Conservation (phyloP, 306 rosid species). For the Myrica gale region DNA sequence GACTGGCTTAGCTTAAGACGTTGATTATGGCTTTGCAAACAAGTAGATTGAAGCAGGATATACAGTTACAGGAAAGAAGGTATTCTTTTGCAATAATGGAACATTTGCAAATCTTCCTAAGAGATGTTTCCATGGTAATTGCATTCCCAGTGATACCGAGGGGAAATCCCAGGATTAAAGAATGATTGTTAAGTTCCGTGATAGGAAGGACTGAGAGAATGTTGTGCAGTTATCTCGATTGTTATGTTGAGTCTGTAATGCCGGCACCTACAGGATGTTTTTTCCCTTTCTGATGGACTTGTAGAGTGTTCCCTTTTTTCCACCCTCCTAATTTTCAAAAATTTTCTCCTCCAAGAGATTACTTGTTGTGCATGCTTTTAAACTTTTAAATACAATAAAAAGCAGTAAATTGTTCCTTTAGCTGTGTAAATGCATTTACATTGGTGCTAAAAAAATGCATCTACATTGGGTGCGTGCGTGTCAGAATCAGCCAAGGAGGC, state of each 20-base stretch:
- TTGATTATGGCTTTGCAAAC: slow-evolving; percentile 26
- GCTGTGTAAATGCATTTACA: background rate
- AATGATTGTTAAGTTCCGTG: slow-evolving; percentile 22
- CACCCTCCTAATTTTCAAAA: background rate
- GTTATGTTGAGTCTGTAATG: slow-evolving; percentile 35
- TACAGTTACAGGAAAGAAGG: slow-evolving; percentile 19
- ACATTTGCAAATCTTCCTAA: slow-evolving; percentile 21
- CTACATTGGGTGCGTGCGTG: background rate
- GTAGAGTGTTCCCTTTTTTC: slow-evolving; percentile 9
- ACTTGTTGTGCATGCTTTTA: slow-evolving; percentile 15
- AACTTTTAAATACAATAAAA: slow-evolving; percentile 22
- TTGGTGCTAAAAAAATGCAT: background rate
- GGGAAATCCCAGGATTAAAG: slow-evolving; percentile 28
- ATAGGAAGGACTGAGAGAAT: slow-evolving; percentile 35
- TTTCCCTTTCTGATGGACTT: slow-evolving; percentile 9
- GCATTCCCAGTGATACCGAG: slow-evolving; percentile 29
- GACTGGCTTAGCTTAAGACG: slow-evolving; percentile 10
- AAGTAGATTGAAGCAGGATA: slow-evolving; percentile 22
- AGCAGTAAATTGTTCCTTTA: background rate
- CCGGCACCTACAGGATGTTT: slow-evolving; percentile 22
- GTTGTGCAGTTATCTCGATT: slow-evolving; percentile 36
- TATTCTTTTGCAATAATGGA: slow-evolving; percentile 36
- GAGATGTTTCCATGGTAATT: slow-evolving; percentile 25
- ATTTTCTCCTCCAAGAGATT: slow-evolving; percentile 4
- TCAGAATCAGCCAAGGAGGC: background rate